A percentile compares a stretch with the other conserved stretches of the same genome.
phyloP scores from a whole-genome alignment of 2,329 filamentous ascomycete species.

The Aspergillus sp. region DNA sequence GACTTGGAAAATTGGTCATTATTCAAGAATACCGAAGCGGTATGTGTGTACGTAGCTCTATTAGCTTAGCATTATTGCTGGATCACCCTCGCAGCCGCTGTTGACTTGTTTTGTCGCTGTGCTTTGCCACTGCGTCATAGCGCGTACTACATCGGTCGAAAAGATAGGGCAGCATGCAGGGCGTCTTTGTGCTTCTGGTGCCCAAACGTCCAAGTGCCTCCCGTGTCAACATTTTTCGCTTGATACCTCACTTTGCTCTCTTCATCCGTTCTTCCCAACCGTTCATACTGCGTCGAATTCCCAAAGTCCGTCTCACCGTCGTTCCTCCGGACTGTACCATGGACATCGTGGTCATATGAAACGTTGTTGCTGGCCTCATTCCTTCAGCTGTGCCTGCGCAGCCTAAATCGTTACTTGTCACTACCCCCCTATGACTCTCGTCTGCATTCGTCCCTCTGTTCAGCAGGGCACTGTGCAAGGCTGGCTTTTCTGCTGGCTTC shows the following conservation, averaged over 20 bases:
- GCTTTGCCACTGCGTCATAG: conserved; percentile 5
- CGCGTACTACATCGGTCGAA: neutral
- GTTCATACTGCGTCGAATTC: conserved; percentile 48
- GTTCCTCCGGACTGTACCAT: conserved; percentile 33
- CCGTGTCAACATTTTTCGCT: neutral
- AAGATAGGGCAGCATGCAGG: neutral
- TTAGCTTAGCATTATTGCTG: neutral
- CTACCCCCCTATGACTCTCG: conserved; percentile 23
- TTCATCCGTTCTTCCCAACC: conserved; percentile 49
- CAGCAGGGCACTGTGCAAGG: conserved; percentile 15
- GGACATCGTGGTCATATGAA: conserved; percentile 48
- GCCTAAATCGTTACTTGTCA: conserved; percentile 32
- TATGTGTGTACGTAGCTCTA: neutral
- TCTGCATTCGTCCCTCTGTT: conserved; percentile 13
- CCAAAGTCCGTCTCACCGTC: conserved; percentile 43
- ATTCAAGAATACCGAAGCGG: neutral
- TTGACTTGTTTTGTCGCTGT: neutral
- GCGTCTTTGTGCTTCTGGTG: neutral
- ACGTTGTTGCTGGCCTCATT: conserved; percentile 38
- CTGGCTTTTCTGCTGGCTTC: conserved; percentile 28
- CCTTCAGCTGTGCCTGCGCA: conserved; percentile 23
- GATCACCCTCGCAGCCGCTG: neutral
- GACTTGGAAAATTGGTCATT: conserved; percentile 4
- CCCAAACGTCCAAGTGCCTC: neutral
- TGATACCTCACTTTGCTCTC: conserved; percentile 29